Evolutionary conservation across 768 basidiomycete genomes (phyloP).

Genomic region (Boletus insuetus): DNA sequence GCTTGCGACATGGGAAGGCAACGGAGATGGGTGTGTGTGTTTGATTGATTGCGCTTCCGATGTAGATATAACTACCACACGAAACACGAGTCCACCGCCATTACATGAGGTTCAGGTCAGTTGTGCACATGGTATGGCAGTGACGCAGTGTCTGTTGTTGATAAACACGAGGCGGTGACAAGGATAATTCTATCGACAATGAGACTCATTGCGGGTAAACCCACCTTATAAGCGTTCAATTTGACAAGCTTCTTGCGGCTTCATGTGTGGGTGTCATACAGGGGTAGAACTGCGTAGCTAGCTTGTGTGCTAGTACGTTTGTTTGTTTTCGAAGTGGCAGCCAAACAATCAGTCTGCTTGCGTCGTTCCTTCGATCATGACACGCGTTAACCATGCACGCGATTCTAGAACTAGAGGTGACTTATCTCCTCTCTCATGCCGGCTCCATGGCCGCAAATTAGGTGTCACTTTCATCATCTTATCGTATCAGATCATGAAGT

Average conservation of each 20-base stretch:
- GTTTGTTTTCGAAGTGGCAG: slow-evolving; percentile 7
- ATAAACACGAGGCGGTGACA: slow-evolving; percentile 25
- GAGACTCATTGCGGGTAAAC: neutral
- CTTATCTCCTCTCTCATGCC: neutral
- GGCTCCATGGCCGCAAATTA: neutral
- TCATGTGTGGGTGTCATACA: neutral
- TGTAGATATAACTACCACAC: slow-evolving; percentile 26
- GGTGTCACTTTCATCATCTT: slow-evolving; percentile 14
- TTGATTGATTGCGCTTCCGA: slow-evolving; percentile 17
- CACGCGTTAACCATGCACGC: slow-evolving; percentile 21
- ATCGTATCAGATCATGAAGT: slow-evolving; percentile 26
- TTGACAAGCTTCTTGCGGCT: slow-evolving; percentile 23
- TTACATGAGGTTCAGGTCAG: slow-evolving; percentile 31
- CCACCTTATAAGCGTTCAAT: neutral
- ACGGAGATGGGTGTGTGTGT: slow-evolving; percentile 14
- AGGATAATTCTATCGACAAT: slow-evolving; percentile 3
- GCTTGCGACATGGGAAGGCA: slow-evolving; percentile 28
- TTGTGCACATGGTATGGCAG: slow-evolving; percentile 25
- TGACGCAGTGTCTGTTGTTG: slow-evolving; percentile 15
- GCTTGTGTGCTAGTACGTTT: slow-evolving; percentile 16
- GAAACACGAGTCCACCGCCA: slow-evolving; percentile 11
- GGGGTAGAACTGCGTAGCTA: neutral
- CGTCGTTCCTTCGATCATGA: slow-evolving; percentile 5
- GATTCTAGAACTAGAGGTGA: slow-evolving; percentile 5
- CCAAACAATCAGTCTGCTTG: slow-evolving; percentile 1